phyloP scores from a whole-genome alignment of 257 asterid species.

The Cinchona pubescens region DNA sequence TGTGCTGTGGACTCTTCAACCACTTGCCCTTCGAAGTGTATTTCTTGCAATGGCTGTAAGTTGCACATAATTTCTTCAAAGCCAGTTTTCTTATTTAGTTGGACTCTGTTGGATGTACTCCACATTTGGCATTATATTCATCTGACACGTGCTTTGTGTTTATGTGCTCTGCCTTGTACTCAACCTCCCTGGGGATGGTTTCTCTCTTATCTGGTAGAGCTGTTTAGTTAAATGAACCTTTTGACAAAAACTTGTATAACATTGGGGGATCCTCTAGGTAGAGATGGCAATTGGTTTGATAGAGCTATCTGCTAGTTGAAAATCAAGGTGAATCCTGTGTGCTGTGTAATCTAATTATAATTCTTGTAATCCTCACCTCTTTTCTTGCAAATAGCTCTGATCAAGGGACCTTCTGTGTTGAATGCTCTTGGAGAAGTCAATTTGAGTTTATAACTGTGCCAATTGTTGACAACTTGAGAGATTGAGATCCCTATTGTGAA shows the following conservation, averaged over 20 bases:
- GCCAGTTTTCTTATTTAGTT: background rate
- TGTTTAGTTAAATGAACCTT: no score
- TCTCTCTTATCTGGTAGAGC: background rate
- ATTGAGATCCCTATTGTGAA: background rate
- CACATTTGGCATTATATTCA: background rate
- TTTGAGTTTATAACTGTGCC: background rate
- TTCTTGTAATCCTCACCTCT: background rate
- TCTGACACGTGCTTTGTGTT: background rate
- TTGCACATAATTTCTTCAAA: constrained; percentile 13
- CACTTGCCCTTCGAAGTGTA: constrained; percentile 54
- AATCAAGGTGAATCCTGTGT: background rate
- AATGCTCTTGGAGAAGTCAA: background rate
- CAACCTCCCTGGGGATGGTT: background rate
- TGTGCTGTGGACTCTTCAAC: constrained; percentile 68
- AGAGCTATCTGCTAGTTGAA: background rate
- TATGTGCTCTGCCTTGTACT: background rate
- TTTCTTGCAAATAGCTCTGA: background rate
- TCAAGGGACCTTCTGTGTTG: background rate
- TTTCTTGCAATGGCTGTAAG: constrained; percentile 84
- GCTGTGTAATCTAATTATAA: background rate
- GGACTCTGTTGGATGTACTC: background rate
- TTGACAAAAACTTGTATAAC: background rate
- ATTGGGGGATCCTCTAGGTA: background rate
- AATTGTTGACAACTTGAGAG: constrained; percentile 2
- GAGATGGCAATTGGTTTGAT: background rate